A percentile compares a stretch with the other conserved stretches of the same genome.
Conservation (phyloP, 345 rosid species). For the Excoecaria agallocha region DNA sequence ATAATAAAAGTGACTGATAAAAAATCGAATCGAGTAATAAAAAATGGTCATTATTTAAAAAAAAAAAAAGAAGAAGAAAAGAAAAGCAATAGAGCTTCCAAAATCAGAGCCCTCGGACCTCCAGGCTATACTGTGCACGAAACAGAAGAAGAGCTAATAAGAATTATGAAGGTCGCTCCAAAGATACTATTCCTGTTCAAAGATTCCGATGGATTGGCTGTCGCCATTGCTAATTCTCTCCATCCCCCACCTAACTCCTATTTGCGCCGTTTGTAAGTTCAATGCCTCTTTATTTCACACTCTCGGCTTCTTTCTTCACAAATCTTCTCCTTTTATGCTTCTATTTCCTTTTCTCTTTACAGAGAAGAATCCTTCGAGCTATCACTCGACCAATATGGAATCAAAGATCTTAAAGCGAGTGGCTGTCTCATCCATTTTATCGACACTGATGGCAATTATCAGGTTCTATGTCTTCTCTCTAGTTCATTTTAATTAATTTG, state of each 20-base stretch:
- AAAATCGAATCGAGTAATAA: too few relatives aligned
- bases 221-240: conserved; percentile 46
- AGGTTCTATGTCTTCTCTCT: conserved; percentile 36
- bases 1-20: too few relatives aligned
- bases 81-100: too few relatives aligned
- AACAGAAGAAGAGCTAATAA: not conserved
- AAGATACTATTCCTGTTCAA: conserved; percentile 46
- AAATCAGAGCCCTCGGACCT: not conserved
- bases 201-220: conserved; percentile 50
- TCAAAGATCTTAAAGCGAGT: conserved; percentile 32
- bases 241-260: conserved; percentile 42
- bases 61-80: too few relatives aligned
- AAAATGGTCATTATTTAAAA: too few relatives aligned
- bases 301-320: not conserved
- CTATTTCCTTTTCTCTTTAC: not conserved
- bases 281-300: conserved; percentile 5
- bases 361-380: conserved; percentile 63
- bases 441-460: conserved; percentile 42
- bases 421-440: conserved; percentile 57
- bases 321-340: not conserved
- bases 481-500: not conserved
- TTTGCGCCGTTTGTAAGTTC: conserved; percentile 48
- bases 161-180: conserved; percentile 53
- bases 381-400: conserved; percentile 48
- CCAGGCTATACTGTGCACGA: not conserved